Conservation (phyloP, 2,329 filamentous ascomycete species). For the Colletotrichum tofieldiae region DNA sequence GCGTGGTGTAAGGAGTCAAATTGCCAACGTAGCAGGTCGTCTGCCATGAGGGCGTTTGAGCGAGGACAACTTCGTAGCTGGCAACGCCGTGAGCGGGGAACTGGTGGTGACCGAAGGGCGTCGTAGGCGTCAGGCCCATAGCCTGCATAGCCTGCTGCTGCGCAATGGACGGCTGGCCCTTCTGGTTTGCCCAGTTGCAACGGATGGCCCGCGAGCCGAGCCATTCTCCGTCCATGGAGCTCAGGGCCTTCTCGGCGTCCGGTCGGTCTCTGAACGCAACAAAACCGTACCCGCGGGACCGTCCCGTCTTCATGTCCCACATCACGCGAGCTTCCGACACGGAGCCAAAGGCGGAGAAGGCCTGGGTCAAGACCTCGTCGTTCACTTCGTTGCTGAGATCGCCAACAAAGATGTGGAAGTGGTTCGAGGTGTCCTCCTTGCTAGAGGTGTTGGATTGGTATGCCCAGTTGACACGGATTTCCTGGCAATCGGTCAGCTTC, state of each 20-base stretch:
- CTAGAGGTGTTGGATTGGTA: constrained; percentile 95
- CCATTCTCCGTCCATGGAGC: constrained; percentile 99
- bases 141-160: constrained; percentile 97
- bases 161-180: constrained; percentile 98
- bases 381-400: constrained; percentile 99
- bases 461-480: constrained; percentile 99
- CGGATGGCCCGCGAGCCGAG: constrained; percentile 97
- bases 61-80: constrained; percentile 97
- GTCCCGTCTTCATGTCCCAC: constrained; percentile 99
- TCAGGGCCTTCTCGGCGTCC: constrained; percentile 96
- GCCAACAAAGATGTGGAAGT: constrained; percentile 99
- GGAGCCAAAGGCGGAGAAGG: constrained; percentile 94
- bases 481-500: constrained; percentile 67
- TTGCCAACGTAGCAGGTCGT: constrained; percentile 99
- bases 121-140: constrained; percentile 98
- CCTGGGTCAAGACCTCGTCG: constrained; percentile 92
- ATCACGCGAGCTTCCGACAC: constrained; percentile 99
- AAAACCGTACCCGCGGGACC: constrained; percentile 97
- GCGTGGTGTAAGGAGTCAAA: constrained; percentile 96
- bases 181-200: constrained; percentile 99
- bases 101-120: constrained; percentile 96
- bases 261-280: constrained; percentile 95
- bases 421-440: constrained; percentile 98
- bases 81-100: constrained; percentile 97
- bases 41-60: constrained; percentile 97